These are phyloP conservation scores for Stagonosporopsis cucurbitacearum DNA, from an alignment of 2,329 filamentous ascomycete genomes.

Conservation along the genomic window DNA sequence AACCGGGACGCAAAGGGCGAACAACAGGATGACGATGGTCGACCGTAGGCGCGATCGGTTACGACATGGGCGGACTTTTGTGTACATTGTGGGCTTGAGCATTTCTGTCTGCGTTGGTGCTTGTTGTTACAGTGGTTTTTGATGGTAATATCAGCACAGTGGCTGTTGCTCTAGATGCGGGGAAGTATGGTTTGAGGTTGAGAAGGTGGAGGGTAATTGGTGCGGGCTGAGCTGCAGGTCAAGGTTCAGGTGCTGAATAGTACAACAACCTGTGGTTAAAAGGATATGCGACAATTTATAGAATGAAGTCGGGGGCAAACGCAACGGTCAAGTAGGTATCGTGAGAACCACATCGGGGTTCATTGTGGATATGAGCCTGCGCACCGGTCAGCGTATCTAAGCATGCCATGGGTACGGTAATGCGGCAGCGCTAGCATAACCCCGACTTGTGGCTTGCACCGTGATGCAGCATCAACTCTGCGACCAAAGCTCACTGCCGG, in stretches of 20 bases:
- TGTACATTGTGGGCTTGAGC: slow-evolving; percentile 1
- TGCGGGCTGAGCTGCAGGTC: slow-evolving; percentile 14
- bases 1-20: slow-evolving; percentile 26
- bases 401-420: slow-evolving; percentile 24
- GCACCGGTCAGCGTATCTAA: slow-evolving; percentile 7
- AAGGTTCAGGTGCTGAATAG: not conserved
- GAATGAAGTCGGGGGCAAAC: not conserved
- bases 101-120: not conserved
- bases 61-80: not conserved
- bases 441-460: slow-evolving; percentile 16
- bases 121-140: not conserved
- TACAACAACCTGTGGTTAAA: not conserved
- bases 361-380: slow-evolving; percentile 11
- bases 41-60: slow-evolving; percentile 4
- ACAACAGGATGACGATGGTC: slow-evolving; percentile 19
- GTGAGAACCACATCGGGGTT: slow-evolving; percentile 5
- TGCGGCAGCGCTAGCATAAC: slow-evolving; percentile 21
- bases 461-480: slow-evolving; percentile 12
- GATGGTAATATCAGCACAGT: not conserved
- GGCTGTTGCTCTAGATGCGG: not conserved
- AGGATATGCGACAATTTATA: not conserved
- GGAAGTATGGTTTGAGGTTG: not conserved
- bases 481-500: slow-evolving; percentile 6
- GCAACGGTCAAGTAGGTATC: slow-evolving; percentile 1
- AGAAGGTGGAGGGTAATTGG: slow-evolving; percentile 12